Conservation (phyloP, 176 grass and related monocot genomes). For the Thalia dealbata region DNA sequence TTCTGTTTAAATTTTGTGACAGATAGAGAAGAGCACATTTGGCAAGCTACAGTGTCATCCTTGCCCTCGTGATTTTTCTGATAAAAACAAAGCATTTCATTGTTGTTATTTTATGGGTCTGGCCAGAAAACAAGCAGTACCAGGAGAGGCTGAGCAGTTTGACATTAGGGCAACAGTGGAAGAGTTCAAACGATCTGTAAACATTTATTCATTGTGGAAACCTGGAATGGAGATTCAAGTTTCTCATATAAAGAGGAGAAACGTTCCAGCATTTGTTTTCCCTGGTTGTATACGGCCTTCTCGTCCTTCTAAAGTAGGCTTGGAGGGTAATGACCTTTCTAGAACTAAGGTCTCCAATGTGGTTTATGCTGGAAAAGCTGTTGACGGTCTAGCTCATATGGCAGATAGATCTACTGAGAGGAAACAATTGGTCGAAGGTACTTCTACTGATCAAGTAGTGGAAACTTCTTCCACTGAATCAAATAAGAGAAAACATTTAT, state of each 20-base stretch:
- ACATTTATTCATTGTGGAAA: slow-evolving; percentile 40
- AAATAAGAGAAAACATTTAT: background rate
- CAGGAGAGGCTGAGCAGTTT: slow-evolving; percentile 69
- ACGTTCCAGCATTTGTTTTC: slow-evolving; percentile 70
- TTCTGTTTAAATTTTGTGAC: slow-evolving; percentile 8
- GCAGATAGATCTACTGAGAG: slow-evolving; percentile 2
- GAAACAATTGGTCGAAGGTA: background rate
- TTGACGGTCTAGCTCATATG: background rate
- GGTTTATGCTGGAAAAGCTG: slow-evolving; percentile 26
- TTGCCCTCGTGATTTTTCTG: slow-evolving; percentile 60
- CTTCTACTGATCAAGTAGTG: background rate
- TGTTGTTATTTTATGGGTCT: slow-evolving; percentile 82
- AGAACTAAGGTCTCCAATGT: slow-evolving; percentile 31
- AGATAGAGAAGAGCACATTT: slow-evolving; percentile 65
- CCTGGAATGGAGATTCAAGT: slow-evolving; percentile 78
- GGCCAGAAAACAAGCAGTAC: slow-evolving; percentile 52
- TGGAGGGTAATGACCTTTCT: slow-evolving; percentile 20
- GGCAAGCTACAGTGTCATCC: slow-evolving; percentile 70
- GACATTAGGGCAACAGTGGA: slow-evolving; percentile 78
- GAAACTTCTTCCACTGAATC: background rate
- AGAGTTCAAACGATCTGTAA: slow-evolving; percentile 62
- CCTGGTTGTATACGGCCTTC: slow-evolving; percentile 59
- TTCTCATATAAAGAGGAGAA: slow-evolving; percentile 70
- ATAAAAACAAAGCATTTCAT: slow-evolving; percentile 42
- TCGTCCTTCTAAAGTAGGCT: slow-evolving; percentile 30